Conservation (phyloP, 257 asterid species). For the Verbena officinalis region DNA sequence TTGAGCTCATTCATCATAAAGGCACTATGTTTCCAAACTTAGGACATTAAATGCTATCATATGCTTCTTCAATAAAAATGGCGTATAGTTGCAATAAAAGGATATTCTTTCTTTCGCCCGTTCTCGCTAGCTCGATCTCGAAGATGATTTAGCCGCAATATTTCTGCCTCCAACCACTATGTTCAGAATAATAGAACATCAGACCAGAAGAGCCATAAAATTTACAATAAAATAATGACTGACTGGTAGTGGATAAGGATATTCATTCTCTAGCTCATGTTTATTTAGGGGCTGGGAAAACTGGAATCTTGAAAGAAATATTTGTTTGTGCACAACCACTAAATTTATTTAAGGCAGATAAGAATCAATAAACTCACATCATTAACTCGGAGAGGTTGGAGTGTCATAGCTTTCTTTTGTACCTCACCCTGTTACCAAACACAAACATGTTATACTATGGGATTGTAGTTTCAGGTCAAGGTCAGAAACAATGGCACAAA, state of each 20-base stretch:
- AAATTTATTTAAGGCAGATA: constrained; percentile 9
- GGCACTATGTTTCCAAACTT: background rate
- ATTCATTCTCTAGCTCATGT: too few species aligned
- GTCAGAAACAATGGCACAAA: constrained; percentile 27
- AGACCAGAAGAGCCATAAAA: constrained; percentile 25
- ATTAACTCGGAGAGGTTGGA: constrained; percentile 60
- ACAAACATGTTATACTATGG: constrained; percentile 26
- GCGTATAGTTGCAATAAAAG: constrained; percentile 45
- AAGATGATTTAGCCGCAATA: constrained; percentile 52
- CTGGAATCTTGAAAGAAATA: constrained; percentile 7
- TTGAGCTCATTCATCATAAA: constrained; percentile 18
- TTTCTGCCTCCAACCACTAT: constrained; percentile 60
- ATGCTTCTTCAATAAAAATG: background rate
- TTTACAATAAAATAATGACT: background rate
- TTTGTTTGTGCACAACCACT: constrained; percentile 3
- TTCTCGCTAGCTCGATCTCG: constrained; percentile 70
- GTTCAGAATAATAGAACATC: constrained; percentile 28
- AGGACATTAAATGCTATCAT: constrained; percentile 10
- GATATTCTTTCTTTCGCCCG: constrained; percentile 62
- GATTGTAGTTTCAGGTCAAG: constrained; percentile 9
- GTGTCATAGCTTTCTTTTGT: constrained; percentile 70
- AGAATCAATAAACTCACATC: constrained; percentile 55
- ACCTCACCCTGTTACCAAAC: constrained; percentile 66
- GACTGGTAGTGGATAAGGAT: too few species aligned
- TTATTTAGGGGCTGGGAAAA: background rate